Evolutionary conservation across 2,329 filamentous ascomycete genomes (phyloP).

Genomic region (Chrysoporthe deuterocubensis): DNA sequence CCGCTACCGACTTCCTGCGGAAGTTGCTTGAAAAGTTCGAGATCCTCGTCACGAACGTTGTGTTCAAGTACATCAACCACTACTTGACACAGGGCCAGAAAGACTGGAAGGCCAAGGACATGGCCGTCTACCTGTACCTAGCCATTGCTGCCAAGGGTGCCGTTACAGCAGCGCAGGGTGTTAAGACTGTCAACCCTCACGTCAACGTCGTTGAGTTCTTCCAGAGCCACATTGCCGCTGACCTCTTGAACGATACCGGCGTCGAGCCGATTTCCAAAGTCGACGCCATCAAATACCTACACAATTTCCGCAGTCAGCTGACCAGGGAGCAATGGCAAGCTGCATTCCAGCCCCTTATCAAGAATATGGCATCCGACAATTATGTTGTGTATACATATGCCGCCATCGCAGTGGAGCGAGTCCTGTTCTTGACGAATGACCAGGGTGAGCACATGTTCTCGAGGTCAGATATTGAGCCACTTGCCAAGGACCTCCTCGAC

Average conservation of each 20-base stretch:
- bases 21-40: constrained; percentile 91
- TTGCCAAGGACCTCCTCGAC: constrained; percentile 83
- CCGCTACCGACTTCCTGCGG: constrained; percentile 91
- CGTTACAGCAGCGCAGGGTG: constrained; percentile 84
- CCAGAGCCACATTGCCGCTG: constrained; percentile 87
- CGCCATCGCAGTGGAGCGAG: constrained; percentile 93
- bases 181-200: constrained; percentile 84
- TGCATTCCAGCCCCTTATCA: constrained; percentile 86
- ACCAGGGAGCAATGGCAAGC: constrained; percentile 90
- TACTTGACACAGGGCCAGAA: constrained; percentile 79
- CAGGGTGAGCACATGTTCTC: constrained; percentile 78
- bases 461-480: constrained; percentile 75
- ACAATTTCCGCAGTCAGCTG: constrained; percentile 94
- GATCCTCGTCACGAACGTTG: constrained; percentile 80
- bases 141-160: constrained; percentile 91
- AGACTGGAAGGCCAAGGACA: constrained; percentile 98
- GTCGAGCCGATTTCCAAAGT: constrained; percentile 90
- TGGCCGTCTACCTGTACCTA: constrained; percentile 94
- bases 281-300: constrained; percentile 96
- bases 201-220: constrained; percentile 95
- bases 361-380: constrained; percentile 85
- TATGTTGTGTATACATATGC: constrained; percentile 99
- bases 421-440: constrained; percentile 81
- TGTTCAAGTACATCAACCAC: constrained; percentile 83
- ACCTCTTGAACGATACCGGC: constrained; percentile 72